Percentiles rank a stretch among this genome's conserved stretches.
Conservation (phyloP, 2,329 filamentous ascomycete genomes). For the Drechslerella coelobrocha region DNA sequence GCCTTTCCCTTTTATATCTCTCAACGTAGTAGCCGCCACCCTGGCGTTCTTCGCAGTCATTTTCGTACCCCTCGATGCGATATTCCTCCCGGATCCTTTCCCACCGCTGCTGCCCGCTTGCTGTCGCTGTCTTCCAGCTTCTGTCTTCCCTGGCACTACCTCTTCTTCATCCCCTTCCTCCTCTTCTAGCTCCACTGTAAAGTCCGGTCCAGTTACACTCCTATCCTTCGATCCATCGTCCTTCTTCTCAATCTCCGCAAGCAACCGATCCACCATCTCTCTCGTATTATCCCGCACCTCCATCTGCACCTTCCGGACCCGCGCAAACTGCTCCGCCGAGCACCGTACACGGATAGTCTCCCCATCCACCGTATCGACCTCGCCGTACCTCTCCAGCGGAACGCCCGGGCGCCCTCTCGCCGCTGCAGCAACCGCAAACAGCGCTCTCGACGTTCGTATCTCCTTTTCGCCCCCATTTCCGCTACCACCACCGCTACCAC, state of each 20-base stretch:
- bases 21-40: no score
- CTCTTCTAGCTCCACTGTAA: constrained; percentile 37
- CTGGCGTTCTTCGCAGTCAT: background rate
- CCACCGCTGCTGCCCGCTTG: background rate
- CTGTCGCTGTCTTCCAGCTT: background rate
- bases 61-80: no score
- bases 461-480: constrained; percentile 3
- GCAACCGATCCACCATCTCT: constrained; percentile 40
- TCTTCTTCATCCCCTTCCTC: constrained; percentile 16
- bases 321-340: constrained; percentile 20
- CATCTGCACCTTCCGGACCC: constrained; percentile 22
- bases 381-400: constrained; percentile 23
- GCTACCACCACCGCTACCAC: constrained; percentile 14
- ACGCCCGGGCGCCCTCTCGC: constrained; percentile 26
- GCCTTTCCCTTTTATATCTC: no score
- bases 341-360: constrained; percentile 13
- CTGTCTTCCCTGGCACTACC: constrained; percentile 10
- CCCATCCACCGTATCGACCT: background rate
- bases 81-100: background rate
- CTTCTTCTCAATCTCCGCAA: constrained; percentile 24
- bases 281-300: constrained; percentile 11
- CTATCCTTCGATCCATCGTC: background rate
- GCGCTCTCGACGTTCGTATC: constrained; percentile 1
- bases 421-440: constrained; percentile 39
- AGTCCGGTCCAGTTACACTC: constrained; percentile 16